Evolutionary conservation across 1,284 basidiomycete genomes (phyloP), one percentile per base, ranked within the genome.

Genomic region (Melampsora americana): DNA sequence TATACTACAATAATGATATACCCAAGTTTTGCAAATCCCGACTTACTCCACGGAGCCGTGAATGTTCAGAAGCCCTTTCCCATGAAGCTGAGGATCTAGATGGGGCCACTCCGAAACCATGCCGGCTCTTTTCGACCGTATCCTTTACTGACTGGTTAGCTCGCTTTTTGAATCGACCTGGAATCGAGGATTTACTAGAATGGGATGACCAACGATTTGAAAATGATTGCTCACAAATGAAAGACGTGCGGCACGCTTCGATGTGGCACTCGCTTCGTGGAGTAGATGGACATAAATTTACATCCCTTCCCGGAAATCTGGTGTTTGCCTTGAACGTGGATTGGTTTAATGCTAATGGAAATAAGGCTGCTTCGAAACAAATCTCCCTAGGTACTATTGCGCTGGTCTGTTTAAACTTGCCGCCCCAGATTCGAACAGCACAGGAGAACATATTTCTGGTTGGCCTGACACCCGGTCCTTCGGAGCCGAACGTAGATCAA

Each of bases 391-490:
- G 66, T 28, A 20, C 48, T 23, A 68, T 68, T 44, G 46, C 32
- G 5, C 4, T 68, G 48, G 26, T 73, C 42, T 73, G 71, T 61
- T 56, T 73, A 11, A 73, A 73, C n/a, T 42, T 73, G 28, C 84
- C 84, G 7, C 79, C 79, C 0, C 48, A 78, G 4, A 48, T 83
- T 26, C 82, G 84, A 0, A 82, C 82, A 76, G 78, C 79, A 18
- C 59, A 78, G 0, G 82, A 85, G 66, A 84, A 85, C 64, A 79
- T 85, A 18, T 85, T 79, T 72, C 79, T 85, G 14, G 82, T 81
- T 6, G 83, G 83, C 0, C 77, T 85, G 12, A 82, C 81, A 82
- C 84, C 81, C 5, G 79, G 80, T 1, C 79, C 78, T 7, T 32
- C 30, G 6, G 78, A 80, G 64, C 80, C 79, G 0, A 64, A 35